Conservation (phyloP, 768 basidiomycete genomes). For the Leccinum boreale region DNA sequence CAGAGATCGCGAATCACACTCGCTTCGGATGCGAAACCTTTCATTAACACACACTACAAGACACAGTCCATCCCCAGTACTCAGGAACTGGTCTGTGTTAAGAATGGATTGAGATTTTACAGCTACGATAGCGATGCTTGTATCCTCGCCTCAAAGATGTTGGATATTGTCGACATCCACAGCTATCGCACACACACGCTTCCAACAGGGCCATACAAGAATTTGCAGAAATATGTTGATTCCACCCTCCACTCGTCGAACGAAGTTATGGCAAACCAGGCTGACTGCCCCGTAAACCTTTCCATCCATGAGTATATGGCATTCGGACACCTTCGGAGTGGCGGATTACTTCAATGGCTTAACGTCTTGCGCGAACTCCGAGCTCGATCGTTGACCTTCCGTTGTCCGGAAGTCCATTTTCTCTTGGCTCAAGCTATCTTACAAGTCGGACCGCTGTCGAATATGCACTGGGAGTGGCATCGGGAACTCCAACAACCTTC, state of each 20-base stretch:
- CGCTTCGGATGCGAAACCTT: conserved; percentile 23
- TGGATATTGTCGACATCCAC: conserved; percentile 11
- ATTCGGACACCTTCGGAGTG: conserved; percentile 45
- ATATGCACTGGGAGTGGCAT: conserved; percentile 37
- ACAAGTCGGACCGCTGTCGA: conserved; percentile 37
- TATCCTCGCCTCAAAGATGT: conserved; percentile 14
- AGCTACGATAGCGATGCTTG: conserved; percentile 27
- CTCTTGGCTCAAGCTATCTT: conserved; percentile 43
- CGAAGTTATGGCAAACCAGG: conserved; percentile 40
- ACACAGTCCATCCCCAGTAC: conserved; percentile 12
- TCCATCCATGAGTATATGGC: conserved; percentile 44
- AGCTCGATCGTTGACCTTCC: conserved; percentile 37
- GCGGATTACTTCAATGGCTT: conserved; percentile 45
- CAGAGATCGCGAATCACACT: conserved; percentile 20
- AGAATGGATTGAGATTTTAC: conserved; percentile 32
- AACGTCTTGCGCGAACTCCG: conserved; percentile 49
- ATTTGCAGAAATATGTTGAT: conserved; percentile 37
- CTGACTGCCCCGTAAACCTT: conserved; percentile 38
- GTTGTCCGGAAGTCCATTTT: conserved; percentile 36
- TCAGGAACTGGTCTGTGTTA: conserved; percentile 23
- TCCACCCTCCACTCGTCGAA: conserved; percentile 41
- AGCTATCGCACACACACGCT: conserved; percentile 34
- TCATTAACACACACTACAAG: conserved; percentile 14
- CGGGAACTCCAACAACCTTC: conserved; percentile 27
- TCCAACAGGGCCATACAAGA: conserved; percentile 30